Evolutionary conservation across 129 eudicot genomes (phyloP), one percentile per base, ranked within the genome.

Genomic region (Flaveria brownii): DNA sequence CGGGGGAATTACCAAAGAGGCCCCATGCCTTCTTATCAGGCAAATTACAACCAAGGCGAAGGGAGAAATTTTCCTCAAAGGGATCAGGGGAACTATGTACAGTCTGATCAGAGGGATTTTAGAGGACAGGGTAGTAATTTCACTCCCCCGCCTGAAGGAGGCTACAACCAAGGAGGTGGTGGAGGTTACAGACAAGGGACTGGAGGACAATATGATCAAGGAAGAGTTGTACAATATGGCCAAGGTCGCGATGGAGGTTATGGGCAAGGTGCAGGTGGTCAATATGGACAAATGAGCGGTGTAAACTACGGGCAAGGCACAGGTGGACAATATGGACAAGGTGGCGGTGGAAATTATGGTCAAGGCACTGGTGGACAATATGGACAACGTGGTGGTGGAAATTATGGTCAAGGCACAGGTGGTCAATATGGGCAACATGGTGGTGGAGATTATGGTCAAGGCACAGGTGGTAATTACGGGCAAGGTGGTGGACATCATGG

Each of bases 1-100:
- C 84, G 63, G 81, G 87, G 83, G 70, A 73, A 75, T 72, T 74
- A 77, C 70, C 87, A 80, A 68, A 78, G 86, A 71, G 82, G 78
- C 39, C 78, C 80, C 9, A 63, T 68, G 80, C 91, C 86, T 65
- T 25, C 89, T 56, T 51, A 82, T 71, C 90, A 84, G 70, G 71
- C 60, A 41, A 84, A 77, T 74, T 81, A 76, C 66, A 80, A 63
- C 52, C 86, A 76, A 64, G 84, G 80, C 18, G 85, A 78, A 59
- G 68, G 65, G 73, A 77, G 77, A 77, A 73, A 52, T 52, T 75
- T 62, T 45, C 85, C 70, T 9, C 80, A 74, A 73, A 73, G 66
- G 41, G 84, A 78, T 56, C 80, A 71, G 54, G 47, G 77, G 46
- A 79, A 73, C 76, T 50, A 61, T 79, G 68, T 62, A 50, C 81